Evolutionary conservation across 495 filamentous ascomycete genomes (phyloP).

Genomic region (Chlorociboria aeruginascens): DNA sequence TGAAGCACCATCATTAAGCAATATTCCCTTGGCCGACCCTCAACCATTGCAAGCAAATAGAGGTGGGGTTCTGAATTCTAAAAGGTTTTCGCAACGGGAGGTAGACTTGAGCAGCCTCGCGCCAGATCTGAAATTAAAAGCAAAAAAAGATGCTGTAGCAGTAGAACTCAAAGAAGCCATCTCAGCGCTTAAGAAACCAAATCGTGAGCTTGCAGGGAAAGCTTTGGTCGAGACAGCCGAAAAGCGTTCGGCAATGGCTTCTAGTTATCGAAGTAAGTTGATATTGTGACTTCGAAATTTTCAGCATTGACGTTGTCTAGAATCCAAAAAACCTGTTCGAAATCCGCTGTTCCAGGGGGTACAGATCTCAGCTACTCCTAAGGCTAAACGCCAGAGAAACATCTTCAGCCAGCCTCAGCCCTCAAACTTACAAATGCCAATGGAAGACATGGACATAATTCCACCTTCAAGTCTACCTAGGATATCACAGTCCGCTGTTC

Average conservation of each 20-base stretch:
- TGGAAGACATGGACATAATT: constrained; percentile 14
- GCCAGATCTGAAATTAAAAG: constrained; percentile 42
- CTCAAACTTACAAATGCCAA: constrained; percentile 6
- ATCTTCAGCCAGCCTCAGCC: constrained; percentile 21
- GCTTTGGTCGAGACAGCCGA: constrained; percentile 61
- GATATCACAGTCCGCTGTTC: constrained; percentile 17
- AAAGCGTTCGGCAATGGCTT: constrained; percentile 34
- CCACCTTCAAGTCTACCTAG: constrained; percentile 19
- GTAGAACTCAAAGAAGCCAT: constrained; percentile 80
- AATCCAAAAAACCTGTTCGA: constrained; percentile 53
- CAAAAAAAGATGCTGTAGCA: constrained; percentile 66
- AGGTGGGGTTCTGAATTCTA: constrained; percentile 45
- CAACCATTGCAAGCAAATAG: constrained; percentile 17
- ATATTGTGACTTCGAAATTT: neutral
- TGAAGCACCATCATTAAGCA: constrained; percentile 39
- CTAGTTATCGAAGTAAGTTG: constrained; percentile 23
- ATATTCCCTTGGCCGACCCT: constrained; percentile 30
- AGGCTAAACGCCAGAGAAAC: constrained; percentile 39
- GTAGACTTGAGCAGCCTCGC: constrained; percentile 51
- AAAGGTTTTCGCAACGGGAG: constrained; percentile 51
- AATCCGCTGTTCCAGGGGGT: constrained; percentile 45
- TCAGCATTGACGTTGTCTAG: constrained; percentile 26
- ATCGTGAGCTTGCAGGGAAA: constrained; percentile 63
- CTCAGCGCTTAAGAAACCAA: constrained; percentile 70
- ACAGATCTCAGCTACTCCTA: constrained; percentile 71